Evolutionary conservation across 768 basidiomycete species (phyloP), one percentile per base, ranked within the genome.

Genomic region (Phylloporus arenicola): DNA sequence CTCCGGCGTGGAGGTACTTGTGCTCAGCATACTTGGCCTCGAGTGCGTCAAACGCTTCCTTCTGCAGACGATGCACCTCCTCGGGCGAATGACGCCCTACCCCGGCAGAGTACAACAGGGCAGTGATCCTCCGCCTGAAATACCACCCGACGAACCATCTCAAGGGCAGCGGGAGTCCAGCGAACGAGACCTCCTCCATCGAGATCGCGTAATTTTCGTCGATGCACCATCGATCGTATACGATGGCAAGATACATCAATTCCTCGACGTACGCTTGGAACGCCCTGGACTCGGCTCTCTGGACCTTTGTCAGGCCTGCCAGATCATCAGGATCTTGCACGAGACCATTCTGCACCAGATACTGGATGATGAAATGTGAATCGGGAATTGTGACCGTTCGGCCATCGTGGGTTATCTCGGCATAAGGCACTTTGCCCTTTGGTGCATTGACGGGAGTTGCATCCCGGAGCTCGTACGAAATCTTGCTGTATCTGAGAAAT

Each of bases 261-360:
- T 69, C 68, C 47, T 69, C 68, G 24, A 69, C 20, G 39, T 59
- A 69, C 12, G 57, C 65, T 29, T 69, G 67, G 45, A 65, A 68
- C 14, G 69, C 69, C 48, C 69, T 57, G 22, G 69, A 69, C 42
- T 69, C 68, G 40, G 60, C 68, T 43, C 19, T 59, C 50, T 70
- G 65, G 19, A 27, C 53, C 1, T 57, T 13, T 4, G 69, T 63
- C 52, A 69, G 38, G 7, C 53, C 53, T 0, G 64, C 68, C 16
- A 54, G 29, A 5, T 58, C 51, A 34, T 69, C 68, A 4, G 63
- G 65, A 40, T 70, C 67, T 22, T 55, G 49, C 46, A 59, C 20
- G 11, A 70, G 49, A 11, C 41, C 52, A 1, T 55, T 53, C 17
- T 63, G 58, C 11, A 69, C 54, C n/a, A 70, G 51, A 29, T 69